These are phyloP conservation scores for Primulina huaijiensis DNA, from an alignment of 257 asterid genomes.

Conservation along the genomic window DNA sequence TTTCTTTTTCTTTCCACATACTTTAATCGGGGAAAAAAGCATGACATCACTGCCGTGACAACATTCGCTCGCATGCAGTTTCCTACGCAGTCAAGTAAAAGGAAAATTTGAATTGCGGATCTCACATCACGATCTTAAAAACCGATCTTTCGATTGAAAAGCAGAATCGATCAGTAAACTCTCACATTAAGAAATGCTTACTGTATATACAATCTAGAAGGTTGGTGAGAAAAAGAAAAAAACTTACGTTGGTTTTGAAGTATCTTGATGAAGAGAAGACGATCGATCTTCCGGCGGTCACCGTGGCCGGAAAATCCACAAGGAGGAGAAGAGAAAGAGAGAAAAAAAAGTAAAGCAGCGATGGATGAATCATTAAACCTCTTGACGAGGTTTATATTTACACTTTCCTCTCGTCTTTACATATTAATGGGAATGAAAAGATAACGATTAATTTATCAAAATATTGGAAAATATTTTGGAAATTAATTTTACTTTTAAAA, in stretches of 20 bases:
- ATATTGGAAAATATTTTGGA: no score
- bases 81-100: not conserved
- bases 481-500: no score
- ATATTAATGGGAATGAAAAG: no score
- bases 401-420: no score
- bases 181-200: not conserved
- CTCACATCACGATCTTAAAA: not conserved
- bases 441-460: no score
- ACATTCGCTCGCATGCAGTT: not conserved
- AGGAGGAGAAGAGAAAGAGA: no score
- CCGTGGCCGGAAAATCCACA: constrained; percentile 1
- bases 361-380: no score
- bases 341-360: no score
- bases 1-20: not conserved
- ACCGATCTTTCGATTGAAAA: constrained; percentile 2
- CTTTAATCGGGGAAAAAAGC: not conserved
- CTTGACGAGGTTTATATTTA: no score
- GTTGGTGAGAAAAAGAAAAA: not conserved
- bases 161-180: not conserved
- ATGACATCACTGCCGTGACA: not conserved
- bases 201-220: no score
- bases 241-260: constrained; percentile 19
- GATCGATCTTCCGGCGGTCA: constrained; percentile 14
- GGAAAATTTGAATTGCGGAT: not conserved
- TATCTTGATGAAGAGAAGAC: constrained; percentile 2